A percentile compares a stretch with the other conserved stretches of the same genome.
Conservation (phyloP, 805 yeast genomes). For the Yamadazyma phyllophila region DNA sequence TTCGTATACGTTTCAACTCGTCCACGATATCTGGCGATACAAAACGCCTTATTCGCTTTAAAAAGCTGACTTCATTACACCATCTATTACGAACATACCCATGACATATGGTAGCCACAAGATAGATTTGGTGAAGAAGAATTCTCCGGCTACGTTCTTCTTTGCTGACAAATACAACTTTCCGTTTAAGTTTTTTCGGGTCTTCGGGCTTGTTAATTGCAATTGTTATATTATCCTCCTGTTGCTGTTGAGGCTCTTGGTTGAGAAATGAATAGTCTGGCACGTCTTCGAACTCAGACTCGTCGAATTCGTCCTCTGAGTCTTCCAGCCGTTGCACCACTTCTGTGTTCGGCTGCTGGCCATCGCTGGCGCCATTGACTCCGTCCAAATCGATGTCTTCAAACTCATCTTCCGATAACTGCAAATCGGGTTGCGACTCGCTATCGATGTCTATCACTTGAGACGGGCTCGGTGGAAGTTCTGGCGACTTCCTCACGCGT, state of each 20-base stretch:
- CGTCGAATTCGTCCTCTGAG: not conserved
- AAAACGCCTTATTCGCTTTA: conserved; percentile 36
- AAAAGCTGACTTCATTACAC: conserved; percentile 55
- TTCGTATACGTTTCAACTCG: conserved; percentile 11
- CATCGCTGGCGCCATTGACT: not conserved
- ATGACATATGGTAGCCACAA: conserved; percentile 62
- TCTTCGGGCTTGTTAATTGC: conserved; percentile 18
- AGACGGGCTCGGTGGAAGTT: not conserved
- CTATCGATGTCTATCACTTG: not conserved
- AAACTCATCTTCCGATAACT: conserved; percentile 19
- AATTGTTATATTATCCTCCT: conserved; percentile 10
- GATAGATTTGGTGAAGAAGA: conserved; percentile 54
- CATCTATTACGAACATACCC: conserved; percentile 70
- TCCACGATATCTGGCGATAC: conserved; percentile 39
- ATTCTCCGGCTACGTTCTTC: conserved; percentile 58
- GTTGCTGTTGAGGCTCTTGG: not conserved
- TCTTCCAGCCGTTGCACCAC: not conserved
- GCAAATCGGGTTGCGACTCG: not conserved
- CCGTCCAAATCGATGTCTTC: conserved; percentile 19
- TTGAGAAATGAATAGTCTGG: conserved; percentile 10
- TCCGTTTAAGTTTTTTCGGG: conserved; percentile 20
- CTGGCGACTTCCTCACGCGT: not conserved
- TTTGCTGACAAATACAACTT: conserved; percentile 39
- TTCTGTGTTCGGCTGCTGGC: too few species aligned
- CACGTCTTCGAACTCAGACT: not conserved